Base-by-base conservation (phyloP, 306 rosid genomes). In the Trichosanthes cucumerina region DNA sequence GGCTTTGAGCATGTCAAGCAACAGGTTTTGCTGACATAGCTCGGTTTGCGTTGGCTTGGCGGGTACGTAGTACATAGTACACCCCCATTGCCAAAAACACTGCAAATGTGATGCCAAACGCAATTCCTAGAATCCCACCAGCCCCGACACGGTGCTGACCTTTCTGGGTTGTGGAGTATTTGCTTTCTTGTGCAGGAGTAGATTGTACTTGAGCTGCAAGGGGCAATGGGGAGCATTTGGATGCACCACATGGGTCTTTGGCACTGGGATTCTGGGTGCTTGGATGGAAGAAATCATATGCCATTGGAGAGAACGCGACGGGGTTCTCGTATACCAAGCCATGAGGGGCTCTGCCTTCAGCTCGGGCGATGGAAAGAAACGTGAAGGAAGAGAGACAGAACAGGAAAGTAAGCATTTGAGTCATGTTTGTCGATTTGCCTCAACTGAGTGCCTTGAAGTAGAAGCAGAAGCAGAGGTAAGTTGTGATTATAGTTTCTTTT, bases 291-390 rank as follows among this genome's bases (percentile, higher is more conserved):
- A 96, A 96, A 77, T 89, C 82, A 43, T 96, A 96, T 7, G 96
- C 92, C 26, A 91, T 89, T 8, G 99, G 99, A 5, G 98, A 79
- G 79, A 96, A 77, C 0, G 86, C 93, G 33, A 75, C 76, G 0
- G 98, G 96, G 18, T 73, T 79, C 80, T 86, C 92, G 33, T 85
- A 65, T 38, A 84, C 90, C 36, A 96, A 82, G 19, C 99, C 98
- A 62, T 93, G 99, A 2, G 98, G 96, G 5, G 97, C 87, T 91
- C 99, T 89, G 53, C 90, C 98, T 75, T 91, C 92, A 68, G 89
- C 88, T 65, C 5, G 60, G 23, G 84, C 89, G 4, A 86, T 16
- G 26, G 89, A 81, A 71, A 91, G 73, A 76, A 88, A 76, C 46
- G 90, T 38, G 16, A 86, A 77, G 50, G 86, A 83, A 72, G 88